phyloP scores from a whole-genome alignment of 192 early-diverging fungal genomes.

The Backusella westeae region DNA sequence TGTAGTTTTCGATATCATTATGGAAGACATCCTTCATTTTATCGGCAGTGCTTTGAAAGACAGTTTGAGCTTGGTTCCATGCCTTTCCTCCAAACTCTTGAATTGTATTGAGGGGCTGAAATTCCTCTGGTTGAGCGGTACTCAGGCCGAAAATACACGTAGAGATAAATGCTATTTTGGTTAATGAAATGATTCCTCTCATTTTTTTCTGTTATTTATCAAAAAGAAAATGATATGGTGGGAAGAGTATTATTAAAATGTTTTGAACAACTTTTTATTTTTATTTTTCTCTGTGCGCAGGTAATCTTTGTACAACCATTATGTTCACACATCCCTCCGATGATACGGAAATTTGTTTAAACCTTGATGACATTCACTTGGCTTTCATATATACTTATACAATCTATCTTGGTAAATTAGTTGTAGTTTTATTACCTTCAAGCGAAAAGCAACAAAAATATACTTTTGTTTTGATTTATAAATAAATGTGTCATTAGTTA shows the following conservation, averaged over 20 bases:
- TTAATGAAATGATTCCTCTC: neutral
- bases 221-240: neutral
- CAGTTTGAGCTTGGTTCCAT: constrained; percentile 16
- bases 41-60: constrained; percentile 26
- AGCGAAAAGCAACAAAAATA: too few relatives aligned
- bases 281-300: neutral
- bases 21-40: neutral
- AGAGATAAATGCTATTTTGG: neutral
- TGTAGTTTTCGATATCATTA: constrained; percentile 29
- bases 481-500: too few relatives aligned
- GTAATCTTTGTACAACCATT: neutral
- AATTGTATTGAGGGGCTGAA: neutral
- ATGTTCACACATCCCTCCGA: neutral
- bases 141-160: neutral
- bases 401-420: neutral
- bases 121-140: neutral
- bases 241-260: neutral
- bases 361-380: neutral
- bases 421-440: neutral
- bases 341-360: neutral
- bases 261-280: neutral
- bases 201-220: neutral
- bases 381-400: too few relatives aligned
- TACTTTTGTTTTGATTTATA: too few relatives aligned
- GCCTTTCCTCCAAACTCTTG: neutral